Evolutionary conservation across 306 rosid species (phyloP).

Genomic region (Morella rubra): DNA sequence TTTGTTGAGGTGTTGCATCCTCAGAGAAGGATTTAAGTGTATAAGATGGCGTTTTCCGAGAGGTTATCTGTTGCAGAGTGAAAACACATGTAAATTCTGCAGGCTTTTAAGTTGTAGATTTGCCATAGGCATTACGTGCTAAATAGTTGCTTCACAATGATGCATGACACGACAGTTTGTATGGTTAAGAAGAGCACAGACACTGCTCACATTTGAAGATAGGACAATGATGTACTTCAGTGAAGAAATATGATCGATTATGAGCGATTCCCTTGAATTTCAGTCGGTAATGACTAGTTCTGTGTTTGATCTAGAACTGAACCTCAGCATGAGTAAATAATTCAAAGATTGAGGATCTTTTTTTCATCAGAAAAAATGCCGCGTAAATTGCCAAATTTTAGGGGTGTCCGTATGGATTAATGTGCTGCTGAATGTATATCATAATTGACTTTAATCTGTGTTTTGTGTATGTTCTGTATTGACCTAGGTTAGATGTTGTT

Average conservation of each 20-base stretch:
- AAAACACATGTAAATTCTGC: constrained; percentile 15
- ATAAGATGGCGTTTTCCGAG: constrained; percentile 19
- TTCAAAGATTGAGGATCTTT: background rate
- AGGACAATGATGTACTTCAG: background rate
- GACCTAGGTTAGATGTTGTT: too few species aligned
- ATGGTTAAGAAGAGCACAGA: background rate
- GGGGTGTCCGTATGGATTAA: too few species aligned
- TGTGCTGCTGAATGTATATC: too few species aligned
- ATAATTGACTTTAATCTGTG: too few species aligned
- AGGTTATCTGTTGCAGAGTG: background rate
- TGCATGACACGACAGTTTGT: background rate
- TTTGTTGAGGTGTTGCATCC: constrained; percentile 22
- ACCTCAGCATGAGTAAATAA: background rate
- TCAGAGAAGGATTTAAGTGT: constrained; percentile 13
- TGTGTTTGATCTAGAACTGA: background rate
- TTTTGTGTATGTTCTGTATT: too few species aligned
- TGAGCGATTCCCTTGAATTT: constrained; percentile 1
- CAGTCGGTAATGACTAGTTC: background rate
- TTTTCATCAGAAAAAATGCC: too few species aligned
- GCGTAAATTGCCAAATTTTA: too few species aligned
- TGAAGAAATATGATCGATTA: background rate
- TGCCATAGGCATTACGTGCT: constrained; percentile 4
- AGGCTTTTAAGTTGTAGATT: constrained; percentile 5
- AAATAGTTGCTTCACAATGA: background rate
- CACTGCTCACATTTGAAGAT: background rate